These are phyloP conservation scores for Colletotrichum siamense DNA, from an alignment of 2,329 filamentous ascomycete genomes.

Conservation along the genomic window DNA sequence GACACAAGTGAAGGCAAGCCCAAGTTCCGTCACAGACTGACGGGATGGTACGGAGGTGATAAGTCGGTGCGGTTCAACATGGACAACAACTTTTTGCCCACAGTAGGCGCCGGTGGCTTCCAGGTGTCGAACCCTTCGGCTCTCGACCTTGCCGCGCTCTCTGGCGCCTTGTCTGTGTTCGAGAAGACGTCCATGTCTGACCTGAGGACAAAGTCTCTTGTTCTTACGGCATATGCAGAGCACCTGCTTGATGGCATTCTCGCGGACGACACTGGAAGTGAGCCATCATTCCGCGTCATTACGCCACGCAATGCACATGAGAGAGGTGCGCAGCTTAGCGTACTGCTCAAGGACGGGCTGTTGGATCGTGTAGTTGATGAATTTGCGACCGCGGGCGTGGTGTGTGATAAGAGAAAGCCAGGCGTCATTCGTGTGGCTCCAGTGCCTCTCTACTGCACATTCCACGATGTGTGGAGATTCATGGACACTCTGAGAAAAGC, in stretches of 20 bases:
- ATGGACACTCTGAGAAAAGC: conserved; percentile 44
- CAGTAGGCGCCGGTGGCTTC: conserved; percentile 74
- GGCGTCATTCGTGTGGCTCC: conserved; percentile 86
- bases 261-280: conserved; percentile 30
- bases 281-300: conserved; percentile 63
- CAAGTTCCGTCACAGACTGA: conserved; percentile 64
- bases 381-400: conserved; percentile 72
- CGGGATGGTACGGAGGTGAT: conserved; percentile 81
- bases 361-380: conserved; percentile 70
- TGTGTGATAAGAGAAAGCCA: conserved; percentile 84
- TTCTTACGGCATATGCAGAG: conserved; percentile 80
- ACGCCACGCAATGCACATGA: conserved; percentile 73
- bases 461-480: conserved; percentile 69
- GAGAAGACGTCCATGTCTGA: conserved; percentile 71
- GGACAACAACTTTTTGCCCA: conserved; percentile 75
- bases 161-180: conserved; percentile 77
- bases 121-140: conserved; percentile 79
- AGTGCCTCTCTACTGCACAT: conserved; percentile 83
- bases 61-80: conserved; percentile 73
- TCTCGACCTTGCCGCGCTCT: conserved; percentile 77
- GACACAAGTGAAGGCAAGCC: conserved; percentile 45
- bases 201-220: conserved; percentile 73
- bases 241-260: conserved; percentile 60
- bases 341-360: conserved; percentile 71
- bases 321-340: conserved; percentile 80